Percentiles rank a stretch among this genome's conserved stretches.
phyloP scores from a whole-genome alignment of 352 stramenopile species.

The Phytophthora syringae region DNA sequence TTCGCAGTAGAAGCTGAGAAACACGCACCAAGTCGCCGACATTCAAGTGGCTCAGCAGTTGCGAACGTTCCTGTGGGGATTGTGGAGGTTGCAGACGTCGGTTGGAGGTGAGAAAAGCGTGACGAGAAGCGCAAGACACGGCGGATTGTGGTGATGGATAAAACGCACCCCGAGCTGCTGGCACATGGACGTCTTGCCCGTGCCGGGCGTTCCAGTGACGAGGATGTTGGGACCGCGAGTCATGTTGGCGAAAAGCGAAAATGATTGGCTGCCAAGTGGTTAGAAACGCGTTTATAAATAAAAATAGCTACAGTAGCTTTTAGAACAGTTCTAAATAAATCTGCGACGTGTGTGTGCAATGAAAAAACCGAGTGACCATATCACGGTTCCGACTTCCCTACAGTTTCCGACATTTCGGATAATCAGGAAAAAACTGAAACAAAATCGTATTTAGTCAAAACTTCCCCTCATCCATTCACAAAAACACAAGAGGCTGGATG shows the following conservation, averaged over 20 bases:
- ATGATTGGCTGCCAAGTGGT: constrained; percentile 22
- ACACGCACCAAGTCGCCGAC: constrained; percentile 91
- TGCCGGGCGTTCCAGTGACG: constrained; percentile 97
- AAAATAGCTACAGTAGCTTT: neutral
- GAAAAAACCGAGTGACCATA: too few relatives aligned
- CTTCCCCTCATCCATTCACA: too few relatives aligned
- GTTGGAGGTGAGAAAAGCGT: constrained; percentile 9
- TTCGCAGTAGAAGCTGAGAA: constrained; percentile 12
- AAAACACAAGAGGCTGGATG: too few relatives aligned
- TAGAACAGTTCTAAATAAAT: constrained; percentile 3
- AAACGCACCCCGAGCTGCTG: constrained; percentile 86
- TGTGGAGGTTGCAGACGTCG: constrained; percentile 13
- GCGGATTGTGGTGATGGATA: neutral
- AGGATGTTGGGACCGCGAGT: constrained; percentile 94
- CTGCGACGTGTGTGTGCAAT: constrained; percentile 21
- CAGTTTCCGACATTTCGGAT: too few relatives aligned
- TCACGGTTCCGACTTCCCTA: too few relatives aligned
- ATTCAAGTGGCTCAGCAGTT: constrained; percentile 92
- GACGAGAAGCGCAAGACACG: constrained; percentile 14
- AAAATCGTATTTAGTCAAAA: too few relatives aligned
- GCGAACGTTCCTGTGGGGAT: constrained; percentile 67
- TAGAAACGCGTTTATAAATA: neutral
- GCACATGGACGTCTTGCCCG: constrained; percentile 95
- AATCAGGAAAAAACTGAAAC: too few relatives aligned
- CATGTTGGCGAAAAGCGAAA: constrained; percentile 30